Base-by-base conservation (phyloP, 129 eudicot species). In the Chrysanthemum seticuspe region DNA sequence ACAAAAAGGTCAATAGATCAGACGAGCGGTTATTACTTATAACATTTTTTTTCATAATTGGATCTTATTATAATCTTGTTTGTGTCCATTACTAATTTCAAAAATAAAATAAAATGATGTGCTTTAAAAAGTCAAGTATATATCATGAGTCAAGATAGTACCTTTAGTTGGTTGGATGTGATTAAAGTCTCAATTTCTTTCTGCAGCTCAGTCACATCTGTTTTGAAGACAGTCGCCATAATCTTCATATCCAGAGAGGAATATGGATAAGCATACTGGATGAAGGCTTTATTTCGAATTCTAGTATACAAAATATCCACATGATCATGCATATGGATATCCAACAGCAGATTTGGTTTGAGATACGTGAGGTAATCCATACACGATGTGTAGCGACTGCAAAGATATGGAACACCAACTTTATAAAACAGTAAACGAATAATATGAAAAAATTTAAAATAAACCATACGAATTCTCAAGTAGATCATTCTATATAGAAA, bases 321-420 rank as follows among this genome's bases (percentile, higher is more conserved):
- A 23, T 59, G 96, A 62, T 83, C 96, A 70, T 87, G 90, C 67
- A 89, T 67, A 83, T 89, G 92, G 65, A 89, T 89, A 76, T 89
- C 96, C n/a, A 87, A 87, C 72, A 80, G 52, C 29, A 89, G 72
- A 58, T 89, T 89, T 51, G 92, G 78, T 74, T 85, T 89, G 6
- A 87, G 83, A 60, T 83, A 80, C 34, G 79, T 88, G 21, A 89
- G 86, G 68, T 89, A 84, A 25, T 85, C 96, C 71, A 89, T 78
- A 74, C 96, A 87, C 12, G 93, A 87, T 16, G 90, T 88, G 76
- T 84, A 89, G 29, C 71, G 96, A 64, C 96, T 89, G 88, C 66
- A 74, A 59, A 27, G 25, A 59, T 23, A 31, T 15, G 34, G 64
- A 6, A 21, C 44, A 36, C 21, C 64, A 59, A 59, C 29, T 15